These are phyloP conservation scores for Volutella citrinella DNA, from an alignment of 2,329 filamentous ascomycete genomes.

Conservation along the genomic window DNA sequence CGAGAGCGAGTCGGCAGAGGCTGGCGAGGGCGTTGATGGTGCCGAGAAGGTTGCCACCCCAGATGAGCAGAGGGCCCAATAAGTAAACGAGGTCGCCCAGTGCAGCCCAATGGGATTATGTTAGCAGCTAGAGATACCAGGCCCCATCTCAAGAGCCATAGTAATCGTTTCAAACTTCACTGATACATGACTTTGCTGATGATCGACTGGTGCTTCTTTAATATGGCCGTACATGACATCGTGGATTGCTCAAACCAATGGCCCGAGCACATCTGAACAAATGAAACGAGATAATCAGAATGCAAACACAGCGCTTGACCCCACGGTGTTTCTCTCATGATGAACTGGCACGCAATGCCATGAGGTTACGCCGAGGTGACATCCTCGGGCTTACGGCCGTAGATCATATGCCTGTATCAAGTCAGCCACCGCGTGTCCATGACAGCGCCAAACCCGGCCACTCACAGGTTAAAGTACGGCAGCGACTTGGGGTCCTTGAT, in stretches of 20 bases:
- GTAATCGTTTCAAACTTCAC: background rate
- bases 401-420: slow-evolving; percentile 9
- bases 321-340: no score
- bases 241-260: no score
- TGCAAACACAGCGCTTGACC: no score
- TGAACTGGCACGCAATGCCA: no score
- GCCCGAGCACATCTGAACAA: no score
- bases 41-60: background rate
- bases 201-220: background rate
- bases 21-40: slow-evolving; percentile 9
- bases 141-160: no score
- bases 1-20: slow-evolving; percentile 16
- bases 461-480: slow-evolving; percentile 11
- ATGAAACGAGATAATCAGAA: no score
- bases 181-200: background rate
- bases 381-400: slow-evolving; percentile 12
- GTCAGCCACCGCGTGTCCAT: background rate
- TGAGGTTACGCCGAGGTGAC: background rate
- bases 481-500: slow-evolving; percentile 7
- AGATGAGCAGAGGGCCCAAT: background rate
- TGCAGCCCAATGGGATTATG: no score
- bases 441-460: background rate
- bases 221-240: no score
- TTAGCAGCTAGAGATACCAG: no score
- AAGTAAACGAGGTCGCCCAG: no score